These are phyloP conservation scores for Fusarium miscanthi DNA, from an alignment of 2,329 filamentous ascomycete genomes.

Conservation along the genomic window DNA sequence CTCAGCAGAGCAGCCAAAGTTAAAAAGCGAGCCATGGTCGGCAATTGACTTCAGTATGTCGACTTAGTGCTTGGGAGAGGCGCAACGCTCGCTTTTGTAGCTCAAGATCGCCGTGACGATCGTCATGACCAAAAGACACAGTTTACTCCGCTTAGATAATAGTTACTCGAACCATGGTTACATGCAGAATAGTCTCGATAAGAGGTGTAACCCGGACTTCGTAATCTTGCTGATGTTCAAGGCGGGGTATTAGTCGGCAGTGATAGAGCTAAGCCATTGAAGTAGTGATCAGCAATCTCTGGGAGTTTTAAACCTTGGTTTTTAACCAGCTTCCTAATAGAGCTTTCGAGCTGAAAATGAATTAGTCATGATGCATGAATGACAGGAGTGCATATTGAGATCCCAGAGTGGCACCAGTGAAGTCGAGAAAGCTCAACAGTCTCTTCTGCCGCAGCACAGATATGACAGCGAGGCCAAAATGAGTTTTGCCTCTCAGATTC, in stretches of 20 bases:
- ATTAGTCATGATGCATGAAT: background rate
- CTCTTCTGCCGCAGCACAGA: background rate
- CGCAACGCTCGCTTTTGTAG: background rate
- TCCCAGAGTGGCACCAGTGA: background rate
- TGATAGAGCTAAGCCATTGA: slow-evolving; percentile 3
- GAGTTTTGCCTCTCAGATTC: no score
- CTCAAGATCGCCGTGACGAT: background rate
- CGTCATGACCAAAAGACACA: background rate
- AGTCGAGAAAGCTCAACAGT: background rate
- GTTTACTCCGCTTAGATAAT: background rate
- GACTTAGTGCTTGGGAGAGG: background rate
- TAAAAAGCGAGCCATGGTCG: background rate
- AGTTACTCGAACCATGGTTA: background rate
- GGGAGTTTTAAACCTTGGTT: background rate
- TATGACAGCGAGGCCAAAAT: no score
- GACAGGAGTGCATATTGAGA: background rate
- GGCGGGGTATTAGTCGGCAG: slow-evolving; percentile 11
- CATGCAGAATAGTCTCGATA: background rate
- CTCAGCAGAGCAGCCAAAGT: slow-evolving; percentile 18
- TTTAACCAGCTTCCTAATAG: slow-evolving; percentile 27
- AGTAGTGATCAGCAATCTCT: slow-evolving; percentile 23
- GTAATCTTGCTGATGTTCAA: background rate
- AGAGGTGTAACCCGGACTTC: background rate
- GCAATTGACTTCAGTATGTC: no score
- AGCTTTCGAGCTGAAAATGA: background rate